These are phyloP conservation scores for Beauveria medogensis DNA, from an alignment of 2,329 filamentous ascomycete genomes.

Conservation along the genomic window DNA sequence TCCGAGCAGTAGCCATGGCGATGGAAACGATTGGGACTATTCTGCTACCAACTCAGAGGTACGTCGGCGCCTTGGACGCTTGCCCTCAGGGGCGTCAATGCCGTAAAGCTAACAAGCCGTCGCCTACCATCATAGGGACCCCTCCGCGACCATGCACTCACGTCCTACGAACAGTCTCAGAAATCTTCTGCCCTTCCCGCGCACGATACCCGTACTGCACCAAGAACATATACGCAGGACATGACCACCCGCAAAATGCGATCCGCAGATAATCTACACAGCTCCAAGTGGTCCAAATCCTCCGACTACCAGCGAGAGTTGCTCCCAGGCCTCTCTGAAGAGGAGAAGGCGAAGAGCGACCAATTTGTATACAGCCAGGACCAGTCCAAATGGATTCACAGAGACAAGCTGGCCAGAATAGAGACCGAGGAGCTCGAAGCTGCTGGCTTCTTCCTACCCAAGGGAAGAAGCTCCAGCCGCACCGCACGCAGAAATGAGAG, in stretches of 20 bases:
- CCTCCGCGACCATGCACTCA: background rate
- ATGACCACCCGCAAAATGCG: constrained; percentile 26
- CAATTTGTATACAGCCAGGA: constrained; percentile 36
- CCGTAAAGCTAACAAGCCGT: background rate
- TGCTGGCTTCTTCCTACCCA: constrained; percentile 59
- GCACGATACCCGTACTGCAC: background rate
- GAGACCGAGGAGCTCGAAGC: constrained; percentile 75
- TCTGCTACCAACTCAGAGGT: constrained; percentile 29
- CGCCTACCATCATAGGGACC: background rate
- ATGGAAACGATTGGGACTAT: constrained; percentile 37
- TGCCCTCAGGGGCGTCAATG: background rate
- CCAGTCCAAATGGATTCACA: constrained; percentile 74
- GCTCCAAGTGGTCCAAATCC: constrained; percentile 17
- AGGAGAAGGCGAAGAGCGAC: constrained; percentile 21
- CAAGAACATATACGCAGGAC: constrained; percentile 11
- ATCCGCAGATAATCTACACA: constrained; percentile 26
- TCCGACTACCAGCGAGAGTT: constrained; percentile 16
- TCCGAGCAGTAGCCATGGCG: constrained; percentile 41
- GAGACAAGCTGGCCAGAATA: constrained; percentile 75
- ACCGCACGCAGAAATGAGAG: constrained; percentile 28
- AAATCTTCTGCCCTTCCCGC: background rate
- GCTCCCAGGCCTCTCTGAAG: constrained; percentile 16
- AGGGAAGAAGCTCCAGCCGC: constrained; percentile 45
- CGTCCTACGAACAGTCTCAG: constrained; percentile 1
- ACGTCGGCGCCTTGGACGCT: constrained; percentile 16